These are phyloP conservation scores for Cornus florida DNA, from an alignment of 148 eudicot genomes.

Conservation along the genomic window DNA sequence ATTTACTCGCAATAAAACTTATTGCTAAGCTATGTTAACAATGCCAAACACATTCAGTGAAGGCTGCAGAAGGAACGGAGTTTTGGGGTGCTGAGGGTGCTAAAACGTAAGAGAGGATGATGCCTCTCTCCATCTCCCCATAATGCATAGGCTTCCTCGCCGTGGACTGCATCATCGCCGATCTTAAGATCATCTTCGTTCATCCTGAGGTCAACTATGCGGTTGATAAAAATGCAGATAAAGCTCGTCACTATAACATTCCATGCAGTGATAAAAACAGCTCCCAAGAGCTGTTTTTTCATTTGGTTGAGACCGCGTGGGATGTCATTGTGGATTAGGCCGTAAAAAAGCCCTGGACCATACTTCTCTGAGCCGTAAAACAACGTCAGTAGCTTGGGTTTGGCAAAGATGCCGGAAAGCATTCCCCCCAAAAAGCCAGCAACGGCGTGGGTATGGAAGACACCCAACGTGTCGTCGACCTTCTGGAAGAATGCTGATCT, in stretches of 20 bases:
- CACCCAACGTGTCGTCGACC: constrained; percentile 48
- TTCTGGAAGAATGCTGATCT: constrained; percentile 36
- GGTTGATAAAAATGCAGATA: constrained; percentile 30
- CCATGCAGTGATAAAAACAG: constrained; percentile 33
- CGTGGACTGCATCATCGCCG: constrained; percentile 45
- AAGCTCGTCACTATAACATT: constrained; percentile 33
- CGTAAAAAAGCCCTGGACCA: constrained; percentile 28
- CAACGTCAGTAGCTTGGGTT: constrained; percentile 22
- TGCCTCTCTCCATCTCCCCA: constrained; percentile 49
- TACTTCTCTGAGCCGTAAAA: constrained; percentile 4
- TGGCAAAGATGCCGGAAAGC: constrained; percentile 42
- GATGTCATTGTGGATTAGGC: not conserved
- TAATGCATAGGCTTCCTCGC: constrained; percentile 45
- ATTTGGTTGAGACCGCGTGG: constrained; percentile 25
- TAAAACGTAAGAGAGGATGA: constrained; percentile 24
- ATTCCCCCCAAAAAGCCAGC: constrained; percentile 42
- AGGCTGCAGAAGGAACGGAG: constrained; percentile 23
- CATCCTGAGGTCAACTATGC: constrained; percentile 31
- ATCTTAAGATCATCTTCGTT: constrained; percentile 34
- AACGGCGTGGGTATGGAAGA: constrained; percentile 49
- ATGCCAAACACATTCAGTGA: not conserved
- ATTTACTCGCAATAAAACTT: too few relatives aligned
- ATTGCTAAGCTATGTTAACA: not conserved
- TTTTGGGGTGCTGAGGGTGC: constrained; percentile 25
- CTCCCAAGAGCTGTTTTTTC: constrained; percentile 27